Percentiles rank a stretch among this genome's conserved stretches.
Evolutionary conservation across 768 basidiomycete genomes (phyloP).

Genomic region (Boletus rufocinnamomeus): DNA sequence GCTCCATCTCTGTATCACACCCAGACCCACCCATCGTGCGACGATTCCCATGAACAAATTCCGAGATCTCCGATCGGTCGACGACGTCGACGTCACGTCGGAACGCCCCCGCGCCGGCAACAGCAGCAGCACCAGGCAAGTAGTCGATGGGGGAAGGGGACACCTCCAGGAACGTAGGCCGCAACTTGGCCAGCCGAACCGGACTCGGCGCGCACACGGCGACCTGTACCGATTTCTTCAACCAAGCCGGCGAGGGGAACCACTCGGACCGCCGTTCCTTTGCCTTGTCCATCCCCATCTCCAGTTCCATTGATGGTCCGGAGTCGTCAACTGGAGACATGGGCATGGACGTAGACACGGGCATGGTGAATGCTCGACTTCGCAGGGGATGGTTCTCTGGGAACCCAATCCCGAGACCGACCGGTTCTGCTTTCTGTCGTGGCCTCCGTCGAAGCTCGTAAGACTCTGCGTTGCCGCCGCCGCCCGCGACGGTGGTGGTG

Average conservation of each 20-base stretch:
- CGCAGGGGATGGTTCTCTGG: conserved; percentile 26
- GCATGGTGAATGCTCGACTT: conserved; percentile 24
- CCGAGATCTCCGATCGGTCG: neutral
- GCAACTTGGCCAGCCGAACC: conserved; percentile 6
- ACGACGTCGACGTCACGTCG: neutral
- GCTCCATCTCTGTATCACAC: neutral
- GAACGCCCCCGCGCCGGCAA: neutral
- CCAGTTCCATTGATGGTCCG: neutral
- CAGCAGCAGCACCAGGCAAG: neutral
- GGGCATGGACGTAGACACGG: conserved; percentile 3
- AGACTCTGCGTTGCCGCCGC: neutral
- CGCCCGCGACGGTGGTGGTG: no score
- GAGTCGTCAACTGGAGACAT: neutral
- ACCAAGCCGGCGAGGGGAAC: conserved; percentile 1
- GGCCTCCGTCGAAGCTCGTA: conserved; percentile 20
- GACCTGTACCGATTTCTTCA: neutral
- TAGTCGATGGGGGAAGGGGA: conserved; percentile 25
- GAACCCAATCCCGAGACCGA: conserved; percentile 32
- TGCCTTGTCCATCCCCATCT: neutral
- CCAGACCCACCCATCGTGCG: neutral
- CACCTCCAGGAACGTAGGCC: conserved; percentile 18
- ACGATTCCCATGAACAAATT: neutral
- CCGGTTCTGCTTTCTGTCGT: conserved; percentile 2
- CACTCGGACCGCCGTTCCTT: conserved; percentile 1
- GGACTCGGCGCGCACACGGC: neutral